Evolutionary conservation across 1,139 yeast species (phyloP).

Genomic region (Geotrichum australiense): DNA sequence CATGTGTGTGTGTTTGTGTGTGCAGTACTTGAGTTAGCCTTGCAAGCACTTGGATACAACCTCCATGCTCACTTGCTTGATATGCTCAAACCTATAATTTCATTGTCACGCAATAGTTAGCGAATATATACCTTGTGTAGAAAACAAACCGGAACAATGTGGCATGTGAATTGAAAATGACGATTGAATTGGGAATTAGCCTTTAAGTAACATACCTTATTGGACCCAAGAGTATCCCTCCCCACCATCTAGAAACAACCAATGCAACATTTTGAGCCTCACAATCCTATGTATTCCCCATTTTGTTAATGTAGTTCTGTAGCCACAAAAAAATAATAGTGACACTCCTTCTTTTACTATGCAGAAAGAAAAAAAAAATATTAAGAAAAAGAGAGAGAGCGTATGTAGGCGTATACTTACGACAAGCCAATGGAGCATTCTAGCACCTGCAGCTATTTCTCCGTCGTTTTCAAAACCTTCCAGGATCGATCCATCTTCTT

Average conservation of each 20-base stretch:
- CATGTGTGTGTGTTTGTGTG: no score
- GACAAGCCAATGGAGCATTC: slow-evolving; percentile 5
- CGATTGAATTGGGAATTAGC: neutral
- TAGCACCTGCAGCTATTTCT: slow-evolving; percentile 10
- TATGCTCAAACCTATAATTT: slow-evolving; percentile 6
- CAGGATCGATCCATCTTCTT: neutral
- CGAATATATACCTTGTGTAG: neutral
- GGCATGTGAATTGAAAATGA: neutral
- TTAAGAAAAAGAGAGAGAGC: neutral
- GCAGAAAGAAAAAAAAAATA: neutral
- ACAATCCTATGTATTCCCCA: neutral
- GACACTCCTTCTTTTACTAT: no score
- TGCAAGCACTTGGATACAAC: slow-evolving; percentile 3
- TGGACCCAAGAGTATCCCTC: slow-evolving; percentile 10
- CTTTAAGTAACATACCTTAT: slow-evolving; percentile 5
- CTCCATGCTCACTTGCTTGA: slow-evolving; percentile 5
- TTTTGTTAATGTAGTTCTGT: neutral
- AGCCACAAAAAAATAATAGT: neutral
- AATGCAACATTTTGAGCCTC: slow-evolving; percentile 1
- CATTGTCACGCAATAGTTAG: no score
- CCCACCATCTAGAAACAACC: slow-evolving; percentile 10
- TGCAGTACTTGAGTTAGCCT: no score
- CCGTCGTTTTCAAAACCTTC: slow-evolving; percentile 11
- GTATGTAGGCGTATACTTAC: slow-evolving; percentile 6
- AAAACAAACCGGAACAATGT: neutral